Percentiles rank a stretch among this genome's conserved stretches.
These are phyloP conservation scores for Peronospora belbahrii DNA, from an alignment of 352 stramenopile genomes.

Conservation along the genomic window DNA sequence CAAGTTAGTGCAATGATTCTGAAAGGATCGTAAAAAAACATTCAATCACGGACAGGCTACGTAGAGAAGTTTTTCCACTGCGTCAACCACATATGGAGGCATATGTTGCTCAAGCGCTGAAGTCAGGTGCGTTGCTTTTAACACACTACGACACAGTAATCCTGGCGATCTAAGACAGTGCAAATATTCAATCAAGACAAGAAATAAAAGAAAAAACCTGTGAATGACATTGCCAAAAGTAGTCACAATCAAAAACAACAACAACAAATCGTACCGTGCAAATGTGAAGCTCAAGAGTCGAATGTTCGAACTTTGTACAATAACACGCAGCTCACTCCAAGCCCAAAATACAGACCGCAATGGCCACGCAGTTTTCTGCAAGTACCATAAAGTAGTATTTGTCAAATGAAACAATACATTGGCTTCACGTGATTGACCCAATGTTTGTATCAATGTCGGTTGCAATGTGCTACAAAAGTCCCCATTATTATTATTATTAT, in stretches of 20 bases:
- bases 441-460: constrained; percentile 51
- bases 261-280: constrained; percentile 25
- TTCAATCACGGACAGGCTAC: constrained; percentile 28
- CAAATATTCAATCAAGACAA: neutral
- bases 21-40: neutral
- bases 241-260: neutral
- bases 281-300: constrained; percentile 52
- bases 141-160: constrained; percentile 42
- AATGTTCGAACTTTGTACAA: constrained; percentile 38
- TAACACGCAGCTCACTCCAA: constrained; percentile 68
- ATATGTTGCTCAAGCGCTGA: constrained; percentile 36
- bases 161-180: constrained; percentile 35
- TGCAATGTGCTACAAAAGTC: constrained; percentile 46
- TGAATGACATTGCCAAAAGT: too few species aligned
- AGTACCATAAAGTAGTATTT: constrained; percentile 38
- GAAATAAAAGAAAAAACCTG: constrained; percentile 3
- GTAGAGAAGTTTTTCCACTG: constrained; percentile 39
- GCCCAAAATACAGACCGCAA: constrained; percentile 68
- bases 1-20: neutral
- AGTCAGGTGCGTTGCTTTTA: constrained; percentile 33
- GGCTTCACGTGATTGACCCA: constrained; percentile 57
- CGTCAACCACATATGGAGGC: constrained; percentile 30
- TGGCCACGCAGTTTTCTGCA: constrained; percentile 48
- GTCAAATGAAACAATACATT: constrained; percentile 45
- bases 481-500: too few species aligned